Evolutionary conservation across 2,329 filamentous ascomycete species (phyloP).

Genomic region (Diaporthe australafricana): DNA sequence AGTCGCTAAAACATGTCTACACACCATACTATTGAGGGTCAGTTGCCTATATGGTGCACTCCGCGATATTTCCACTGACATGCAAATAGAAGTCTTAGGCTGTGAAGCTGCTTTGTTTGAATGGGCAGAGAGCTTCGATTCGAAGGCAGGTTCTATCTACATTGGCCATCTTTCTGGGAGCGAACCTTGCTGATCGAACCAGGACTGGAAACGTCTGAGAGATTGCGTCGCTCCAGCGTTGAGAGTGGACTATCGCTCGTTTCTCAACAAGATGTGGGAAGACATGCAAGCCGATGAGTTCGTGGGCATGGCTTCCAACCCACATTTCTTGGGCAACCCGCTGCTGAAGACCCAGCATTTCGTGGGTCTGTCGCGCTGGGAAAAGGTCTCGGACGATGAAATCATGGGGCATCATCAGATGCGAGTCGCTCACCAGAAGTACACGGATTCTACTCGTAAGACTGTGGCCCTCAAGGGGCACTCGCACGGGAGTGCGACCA

Average conservation of each 20-base stretch:
- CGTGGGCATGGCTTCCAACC: slow-evolving; percentile 62
- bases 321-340: slow-evolving; percentile 64
- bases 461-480: slow-evolving; percentile 66
- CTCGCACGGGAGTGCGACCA: slow-evolving; percentile 63
- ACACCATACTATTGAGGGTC: background rate
- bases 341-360: slow-evolving; percentile 68
- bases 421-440: slow-evolving; percentile 68
- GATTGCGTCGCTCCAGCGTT: slow-evolving; percentile 36
- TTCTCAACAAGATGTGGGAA: slow-evolving; percentile 67
- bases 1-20: background rate
- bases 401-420: slow-evolving; percentile 67
- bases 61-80: background rate
- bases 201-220: slow-evolving; percentile 53
- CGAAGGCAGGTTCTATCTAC: slow-evolving; percentile 75
- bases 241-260: slow-evolving; percentile 42
- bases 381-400: slow-evolving; percentile 58
- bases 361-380: slow-evolving; percentile 64
- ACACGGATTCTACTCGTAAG: slow-evolving; percentile 58
- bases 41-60: background rate
- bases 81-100: slow-evolving; percentile 53
- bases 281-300: slow-evolving; percentile 66
- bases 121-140: slow-evolving; percentile 62
- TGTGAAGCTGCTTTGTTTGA: slow-evolving; percentile 61
- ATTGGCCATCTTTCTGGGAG: slow-evolving; percentile 62
- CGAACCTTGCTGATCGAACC: slow-evolving; percentile 46